These are phyloP conservation scores for Eimeria acervulina DNA, from an alignment of 169 alveolate species.

Conservation along the genomic window DNA sequence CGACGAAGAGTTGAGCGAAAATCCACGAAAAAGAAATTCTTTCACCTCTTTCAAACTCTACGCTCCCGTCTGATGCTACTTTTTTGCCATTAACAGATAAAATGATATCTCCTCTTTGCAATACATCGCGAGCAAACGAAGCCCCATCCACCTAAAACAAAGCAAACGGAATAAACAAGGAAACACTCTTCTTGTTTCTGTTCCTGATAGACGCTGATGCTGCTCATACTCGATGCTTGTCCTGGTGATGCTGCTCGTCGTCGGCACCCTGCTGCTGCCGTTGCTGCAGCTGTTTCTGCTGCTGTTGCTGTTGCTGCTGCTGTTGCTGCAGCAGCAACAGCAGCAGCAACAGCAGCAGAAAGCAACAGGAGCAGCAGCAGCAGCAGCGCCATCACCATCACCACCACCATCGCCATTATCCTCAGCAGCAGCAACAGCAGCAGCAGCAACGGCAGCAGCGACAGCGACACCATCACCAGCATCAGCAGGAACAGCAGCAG, in stretches of 20 bases:
- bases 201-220: background rate
- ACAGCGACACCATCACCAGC: background rate
- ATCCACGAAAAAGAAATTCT: constrained; percentile 82
- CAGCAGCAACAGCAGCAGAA: no score
- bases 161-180: background rate
- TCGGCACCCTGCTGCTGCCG: background rate
- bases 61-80: constrained; percentile 85
- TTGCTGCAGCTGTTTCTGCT: no score
- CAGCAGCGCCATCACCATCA: background rate
- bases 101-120: constrained; percentile 83
- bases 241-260: no score
- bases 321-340: no score
- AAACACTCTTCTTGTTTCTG: background rate
- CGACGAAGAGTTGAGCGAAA: constrained; percentile 82
- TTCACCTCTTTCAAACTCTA: constrained; percentile 82
- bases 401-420: background rate
- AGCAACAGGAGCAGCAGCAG: background rate
- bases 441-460: background rate
- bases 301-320: no score
- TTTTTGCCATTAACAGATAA: constrained; percentile 53
- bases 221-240: no score
- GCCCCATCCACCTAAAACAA: constrained; percentile 79
- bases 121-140: constrained; percentile 71
- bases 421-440: background rate
- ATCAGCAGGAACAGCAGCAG: no score